Conservation (phyloP, 441 rosid species). For the Capsella rubella region DNA sequence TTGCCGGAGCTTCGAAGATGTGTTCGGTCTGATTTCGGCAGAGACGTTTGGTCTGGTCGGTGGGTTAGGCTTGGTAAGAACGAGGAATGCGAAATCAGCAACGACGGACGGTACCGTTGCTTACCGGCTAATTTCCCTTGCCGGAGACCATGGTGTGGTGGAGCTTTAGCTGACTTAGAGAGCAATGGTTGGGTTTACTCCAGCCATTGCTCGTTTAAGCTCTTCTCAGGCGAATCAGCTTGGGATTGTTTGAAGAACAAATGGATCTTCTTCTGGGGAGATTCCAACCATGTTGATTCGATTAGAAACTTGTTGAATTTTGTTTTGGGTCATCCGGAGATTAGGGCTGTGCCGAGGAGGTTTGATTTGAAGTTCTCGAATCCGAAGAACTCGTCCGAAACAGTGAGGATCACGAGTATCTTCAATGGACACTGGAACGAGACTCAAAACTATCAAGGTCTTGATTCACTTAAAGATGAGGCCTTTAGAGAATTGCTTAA, state of each 20-base stretch:
- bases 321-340: slow-evolving; percentile 67
- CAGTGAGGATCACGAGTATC: slow-evolving; percentile 85
- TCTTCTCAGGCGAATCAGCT: slow-evolving; percentile 61
- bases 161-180: slow-evolving; percentile 57
- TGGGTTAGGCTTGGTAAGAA: slow-evolving; percentile 88
- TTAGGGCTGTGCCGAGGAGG: slow-evolving; percentile 74
- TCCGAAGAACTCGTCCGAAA: slow-evolving; percentile 68
- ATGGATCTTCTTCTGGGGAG: slow-evolving; percentile 99
- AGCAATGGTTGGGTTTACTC: slow-evolving; percentile 99
- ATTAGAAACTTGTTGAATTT: slow-evolving; percentile 87
- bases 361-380: slow-evolving; percentile 80
- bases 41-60: slow-evolving; percentile 79
- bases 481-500: slow-evolving; percentile 67
- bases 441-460: slow-evolving; percentile 78
- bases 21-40: slow-evolving; percentile 55
- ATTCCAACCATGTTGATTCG: slow-evolving; percentile 93
- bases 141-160: slow-evolving; percentile 82
- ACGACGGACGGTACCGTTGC: slow-evolving; percentile 85
- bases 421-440: slow-evolving; percentile 95
- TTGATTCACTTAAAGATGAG: slow-evolving; percentile 71
- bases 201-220: slow-evolving; percentile 75
- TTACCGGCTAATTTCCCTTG: slow-evolving; percentile 65
- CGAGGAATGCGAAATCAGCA: slow-evolving; percentile 63
- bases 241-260: slow-evolving; percentile 79
- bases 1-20: slow-evolving; percentile 57